These are phyloP conservation scores for Aciculosporium take DNA, from an alignment of 2,329 filamentous ascomycete genomes.

Conservation along the genomic window DNA sequence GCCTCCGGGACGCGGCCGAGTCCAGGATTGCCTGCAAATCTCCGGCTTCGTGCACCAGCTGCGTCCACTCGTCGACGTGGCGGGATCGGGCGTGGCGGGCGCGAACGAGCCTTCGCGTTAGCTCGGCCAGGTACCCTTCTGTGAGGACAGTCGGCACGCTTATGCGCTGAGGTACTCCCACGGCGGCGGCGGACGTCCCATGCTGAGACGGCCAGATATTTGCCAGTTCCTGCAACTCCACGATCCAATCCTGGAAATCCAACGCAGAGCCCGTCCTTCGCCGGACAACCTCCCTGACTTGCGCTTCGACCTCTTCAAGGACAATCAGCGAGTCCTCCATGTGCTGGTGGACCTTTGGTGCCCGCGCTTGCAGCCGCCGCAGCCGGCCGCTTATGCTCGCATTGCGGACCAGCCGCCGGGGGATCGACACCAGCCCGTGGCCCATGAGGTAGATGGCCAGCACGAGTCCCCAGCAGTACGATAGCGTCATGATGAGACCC, in stretches of 20 bases:
- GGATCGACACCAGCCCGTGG: conserved; percentile 85
- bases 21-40: conserved; percentile 73
- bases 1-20: conserved; percentile 62
- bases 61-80: conserved; percentile 76
- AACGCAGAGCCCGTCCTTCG: conserved; percentile 66
- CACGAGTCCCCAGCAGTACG: conserved; percentile 85
- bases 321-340: conserved; percentile 71
- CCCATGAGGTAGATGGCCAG: conserved; percentile 96
- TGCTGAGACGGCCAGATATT: conserved; percentile 50
- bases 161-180: conserved; percentile 29
- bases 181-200: conserved; percentile 24
- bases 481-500: conserved; percentile 76
- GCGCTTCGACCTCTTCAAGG: conserved; percentile 67
- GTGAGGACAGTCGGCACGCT: conserved; percentile 73
- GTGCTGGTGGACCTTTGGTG: conserved; percentile 72
- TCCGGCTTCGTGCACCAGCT: conserved; percentile 57
- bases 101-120: conserved; percentile 68
- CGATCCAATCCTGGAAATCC: conserved; percentile 85
- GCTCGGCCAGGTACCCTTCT: conserved; percentile 78
- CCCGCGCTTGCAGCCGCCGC: conserved; percentile 60
- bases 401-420: conserved; percentile 64
- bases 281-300: conserved; percentile 64
- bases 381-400: conserved; percentile 63
- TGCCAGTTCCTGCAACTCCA: conserved; percentile 72
- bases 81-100: conserved; percentile 72